Base-by-base conservation (phyloP, 805 yeast genomes). In the Metschnikowia anglica region DNA sequence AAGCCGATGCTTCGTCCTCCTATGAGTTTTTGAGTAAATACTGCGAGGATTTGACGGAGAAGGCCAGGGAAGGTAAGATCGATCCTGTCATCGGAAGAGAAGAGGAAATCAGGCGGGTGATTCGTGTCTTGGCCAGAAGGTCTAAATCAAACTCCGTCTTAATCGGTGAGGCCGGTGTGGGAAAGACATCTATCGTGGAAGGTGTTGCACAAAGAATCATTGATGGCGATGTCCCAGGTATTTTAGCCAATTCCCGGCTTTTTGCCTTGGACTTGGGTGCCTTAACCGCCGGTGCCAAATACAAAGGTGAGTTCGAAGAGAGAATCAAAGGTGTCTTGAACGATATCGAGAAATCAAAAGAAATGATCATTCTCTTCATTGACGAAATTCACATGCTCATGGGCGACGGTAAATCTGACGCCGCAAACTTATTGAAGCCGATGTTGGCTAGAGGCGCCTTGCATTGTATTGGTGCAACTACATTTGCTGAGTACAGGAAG, bases 81-180 rank as follows among this genome's bases (percentile, higher is more conserved):
- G 99, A 93, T 66, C 99, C 99, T 3, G 99, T 93, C 33, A 93
- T 93, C 61, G 99, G 99, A 43, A 85, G 99, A 71, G 99, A 93
- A 65, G 99, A 93, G 66, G 99, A 93, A 70, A 93, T 93, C 53
- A 80, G 98, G 69, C 78, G 97, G 53, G 88, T 96, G 24, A 91
- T 93, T 46, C 79, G 98, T 48, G 96, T 93, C 3, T 74, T 93
- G 47, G 90, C 99, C n/a, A 84, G 99, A 71, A 81, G 99, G 70
- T 87, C 96, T 31, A 93, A 93, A 68, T 90, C 97, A 5, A 93
- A 93, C 62, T 96, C 98, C 12, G 93, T 96, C 56, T 70, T 93
- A 47, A 89, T 93, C 58, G 99, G 99, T 75, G 99, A 93, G 59
- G 97, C 99, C 31, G 99, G 99, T 80, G 97, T 93, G 41, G 99